Percentiles rank a stretch among this genome's conserved stretches.
Conservation (phyloP, 768 basidiomycete species). For the Clathrus columnatus region DNA sequence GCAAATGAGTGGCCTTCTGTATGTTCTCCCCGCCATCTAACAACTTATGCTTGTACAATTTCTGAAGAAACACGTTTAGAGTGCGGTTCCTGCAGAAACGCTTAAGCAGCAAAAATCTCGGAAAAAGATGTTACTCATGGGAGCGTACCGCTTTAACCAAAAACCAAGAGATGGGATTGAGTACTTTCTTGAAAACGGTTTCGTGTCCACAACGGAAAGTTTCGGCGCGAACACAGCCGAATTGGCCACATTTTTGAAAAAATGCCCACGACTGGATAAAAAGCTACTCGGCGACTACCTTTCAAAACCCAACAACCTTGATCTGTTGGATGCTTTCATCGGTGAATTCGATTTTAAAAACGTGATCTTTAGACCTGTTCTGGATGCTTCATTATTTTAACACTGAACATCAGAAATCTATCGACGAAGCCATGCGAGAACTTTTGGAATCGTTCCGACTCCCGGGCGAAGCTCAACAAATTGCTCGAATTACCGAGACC, state of each 20-base stretch:
- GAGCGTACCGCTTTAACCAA: slow-evolving; percentile 79
- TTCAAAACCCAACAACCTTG: slow-evolving; percentile 79
- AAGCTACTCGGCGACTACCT: slow-evolving; percentile 89
- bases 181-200: slow-evolving; percentile 87
- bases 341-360: slow-evolving; percentile 81
- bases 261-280: slow-evolving; percentile 80
- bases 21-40: slow-evolving; percentile 18
- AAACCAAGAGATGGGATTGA: slow-evolving; percentile 89
- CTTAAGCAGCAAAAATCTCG: slow-evolving; percentile 66
- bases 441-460: slow-evolving; percentile 88
- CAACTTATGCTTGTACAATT: background rate
- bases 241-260: slow-evolving; percentile 81
- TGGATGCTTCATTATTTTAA: background rate
- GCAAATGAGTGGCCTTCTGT: slow-evolving; percentile 58
- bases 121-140: slow-evolving; percentile 79
- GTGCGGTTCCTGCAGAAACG: slow-evolving; percentile 45
- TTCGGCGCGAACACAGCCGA: slow-evolving; percentile 51
- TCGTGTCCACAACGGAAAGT: slow-evolving; percentile 38
- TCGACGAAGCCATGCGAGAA: slow-evolving; percentile 94
- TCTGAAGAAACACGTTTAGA: slow-evolving; percentile 30
- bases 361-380: slow-evolving; percentile 36
- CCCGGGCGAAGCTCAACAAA: slow-evolving; percentile 93
- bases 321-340: slow-evolving; percentile 81
- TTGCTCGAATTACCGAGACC: slow-evolving; percentile 85
- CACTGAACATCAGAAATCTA: slow-evolving; percentile 57